Evolutionary conservation across 2,329 filamentous ascomycete species (phyloP).

Genomic region (Fusarium lyarnte): DNA sequence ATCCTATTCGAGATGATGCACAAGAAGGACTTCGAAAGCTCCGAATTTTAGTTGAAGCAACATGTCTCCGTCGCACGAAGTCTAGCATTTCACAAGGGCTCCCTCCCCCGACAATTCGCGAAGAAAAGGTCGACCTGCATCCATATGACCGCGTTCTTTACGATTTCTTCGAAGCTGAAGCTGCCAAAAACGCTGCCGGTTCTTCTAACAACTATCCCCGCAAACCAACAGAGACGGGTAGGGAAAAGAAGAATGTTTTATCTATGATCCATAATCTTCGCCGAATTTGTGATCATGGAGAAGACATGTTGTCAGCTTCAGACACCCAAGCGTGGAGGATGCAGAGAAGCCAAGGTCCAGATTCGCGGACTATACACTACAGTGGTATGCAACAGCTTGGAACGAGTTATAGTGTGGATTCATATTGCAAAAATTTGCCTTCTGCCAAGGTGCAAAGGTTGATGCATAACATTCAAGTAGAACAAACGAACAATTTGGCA

Average conservation of each 20-base stretch:
- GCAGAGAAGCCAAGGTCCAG: no score
- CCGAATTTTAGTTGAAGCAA: background rate
- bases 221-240: accelerated
- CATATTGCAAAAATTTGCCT: accelerated
- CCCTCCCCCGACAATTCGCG: background rate
- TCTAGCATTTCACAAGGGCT: background rate
- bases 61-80: constrained; percentile 1
- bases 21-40: background rate
- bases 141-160: background rate
- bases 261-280: background rate
- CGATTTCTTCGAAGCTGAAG: background rate
- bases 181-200: background rate
- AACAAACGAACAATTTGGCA: background rate
- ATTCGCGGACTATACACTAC: accelerated
- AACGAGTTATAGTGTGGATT: accelerated
- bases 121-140: background rate
- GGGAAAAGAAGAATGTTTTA: background rate
- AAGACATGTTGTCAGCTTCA: background rate
- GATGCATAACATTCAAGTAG: background rate
- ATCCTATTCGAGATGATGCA: background rate
- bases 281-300: constrained; percentile 13
- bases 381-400: accelerated
- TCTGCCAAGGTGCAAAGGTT: background rate
- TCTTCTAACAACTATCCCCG: accelerated
- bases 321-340: background rate